Conservation (phyloP, 2,329 filamentous ascomycete species). For the Aspergillus sojae region DNA sequence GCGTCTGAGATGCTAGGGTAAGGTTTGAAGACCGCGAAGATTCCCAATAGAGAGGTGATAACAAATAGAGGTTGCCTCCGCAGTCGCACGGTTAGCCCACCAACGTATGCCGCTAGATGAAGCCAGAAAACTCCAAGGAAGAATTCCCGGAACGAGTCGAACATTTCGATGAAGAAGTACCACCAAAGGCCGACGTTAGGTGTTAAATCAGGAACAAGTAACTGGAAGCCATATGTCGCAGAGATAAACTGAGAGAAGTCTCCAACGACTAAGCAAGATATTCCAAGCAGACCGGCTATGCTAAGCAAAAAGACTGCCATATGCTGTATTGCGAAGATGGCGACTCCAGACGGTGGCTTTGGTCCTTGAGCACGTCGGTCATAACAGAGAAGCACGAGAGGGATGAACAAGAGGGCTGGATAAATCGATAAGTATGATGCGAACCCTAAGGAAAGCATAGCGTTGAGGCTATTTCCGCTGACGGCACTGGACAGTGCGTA, state of each 20-base stretch:
- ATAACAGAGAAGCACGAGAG: slow-evolving; percentile 77
- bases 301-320: slow-evolving; percentile 57
- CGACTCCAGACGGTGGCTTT: slow-evolving; percentile 30
- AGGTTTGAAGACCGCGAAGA: slow-evolving; percentile 94
- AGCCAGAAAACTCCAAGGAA: slow-evolving; percentile 98
- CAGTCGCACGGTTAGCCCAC: slow-evolving; percentile 79
- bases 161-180: slow-evolving; percentile 99
- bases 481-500: slow-evolving; percentile 81
- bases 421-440: slow-evolving; percentile 93
- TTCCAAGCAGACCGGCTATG: slow-evolving; percentile 64
- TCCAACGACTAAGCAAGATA: slow-evolving; percentile 73
- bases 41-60: slow-evolving; percentile 78
- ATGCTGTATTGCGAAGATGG: slow-evolving; percentile 59
- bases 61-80: slow-evolving; percentile 85
- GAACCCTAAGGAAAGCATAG: slow-evolving; percentile 82
- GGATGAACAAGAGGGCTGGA: slow-evolving; percentile 81
- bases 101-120: slow-evolving; percentile 87
- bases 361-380: slow-evolving; percentile 58
- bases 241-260: slow-evolving; percentile 84
- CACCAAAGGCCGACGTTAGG: slow-evolving; percentile 97
- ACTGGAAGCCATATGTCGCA: slow-evolving; percentile 90
- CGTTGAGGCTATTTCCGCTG: slow-evolving; percentile 69
- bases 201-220: slow-evolving; percentile 87
- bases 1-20: slow-evolving; percentile 93
- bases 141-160: slow-evolving; percentile 95